A percentile compares a stretch with the other conserved stretches of the same genome.
phyloP scores from a whole-genome alignment of 1,284 basidiomycete genomes.

The Ceratobasidium sp. region DNA sequence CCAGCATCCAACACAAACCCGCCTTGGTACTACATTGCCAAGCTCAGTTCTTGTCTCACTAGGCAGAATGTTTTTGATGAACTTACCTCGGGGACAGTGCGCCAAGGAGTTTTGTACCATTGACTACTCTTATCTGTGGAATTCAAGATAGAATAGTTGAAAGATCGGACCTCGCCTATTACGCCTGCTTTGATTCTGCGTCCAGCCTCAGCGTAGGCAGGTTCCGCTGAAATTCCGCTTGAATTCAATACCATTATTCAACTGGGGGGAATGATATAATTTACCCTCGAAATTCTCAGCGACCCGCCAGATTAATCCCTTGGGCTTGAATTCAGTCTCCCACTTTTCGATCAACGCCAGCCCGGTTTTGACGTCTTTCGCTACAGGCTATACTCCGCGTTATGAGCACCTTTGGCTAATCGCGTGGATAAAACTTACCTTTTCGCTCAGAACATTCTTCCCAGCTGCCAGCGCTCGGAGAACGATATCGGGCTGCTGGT shows the following conservation, averaged over 20 bases:
- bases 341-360: constrained; percentile 70
- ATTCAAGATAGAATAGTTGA: constrained; percentile 63
- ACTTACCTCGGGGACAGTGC: constrained; percentile 78
- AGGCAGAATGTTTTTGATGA: not conserved
- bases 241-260: not conserved
- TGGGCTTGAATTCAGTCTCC: constrained; percentile 65
- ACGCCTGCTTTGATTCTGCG: constrained; percentile 62
- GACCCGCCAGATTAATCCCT: constrained; percentile 82
- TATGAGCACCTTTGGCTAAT: not conserved
- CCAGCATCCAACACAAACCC: constrained; percentile 71
- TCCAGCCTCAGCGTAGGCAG: constrained; percentile 61
- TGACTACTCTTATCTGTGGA: constrained; percentile 68
- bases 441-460: constrained; percentile 87
- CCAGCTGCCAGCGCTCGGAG: constrained; percentile 58
- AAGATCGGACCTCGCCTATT: constrained; percentile 70
- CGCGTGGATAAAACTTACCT: constrained; percentile 47
- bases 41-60: constrained; percentile 30
- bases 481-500: constrained; percentile 71
- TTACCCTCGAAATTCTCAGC: constrained; percentile 80
- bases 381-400: constrained; percentile 61
- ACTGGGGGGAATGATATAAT: not conserved
- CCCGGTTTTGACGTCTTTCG: constrained; percentile 69
- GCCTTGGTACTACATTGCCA: constrained; percentile 72
- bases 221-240: constrained; percentile 53
- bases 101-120: constrained; percentile 83